Evolutionary conservation across 768 basidiomycete species (phyloP), one percentile per base, ranked within the genome.

Genomic region (Grammothele lineata): DNA sequence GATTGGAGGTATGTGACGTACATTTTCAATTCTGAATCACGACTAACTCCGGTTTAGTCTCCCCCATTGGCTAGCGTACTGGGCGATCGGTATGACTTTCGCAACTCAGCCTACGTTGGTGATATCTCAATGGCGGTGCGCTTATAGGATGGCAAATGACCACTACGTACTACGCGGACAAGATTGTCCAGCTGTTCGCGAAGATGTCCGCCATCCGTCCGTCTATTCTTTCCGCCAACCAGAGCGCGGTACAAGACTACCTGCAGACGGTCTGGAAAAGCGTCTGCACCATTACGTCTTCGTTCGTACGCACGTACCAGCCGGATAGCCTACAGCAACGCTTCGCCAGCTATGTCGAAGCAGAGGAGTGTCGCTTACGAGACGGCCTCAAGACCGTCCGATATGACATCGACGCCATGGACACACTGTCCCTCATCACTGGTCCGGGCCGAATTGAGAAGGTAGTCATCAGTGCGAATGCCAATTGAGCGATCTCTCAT

Each of bases 391-490:
- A 64, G 11, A 39, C 41, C 6, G 47, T 66, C 5, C 42, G 44
- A 17, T 69, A 63, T 18, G 57, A 67, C 37, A 62, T 70, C 9
- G 66, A 69, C 43, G 62, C 58, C 24, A 19, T 43, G 5, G 57
- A 66, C 36, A 65, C 64, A 0, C 48, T 69, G 3, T 47, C 42
- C 18, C 56, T 69, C 19, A 41, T 68, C 18, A 59, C 56, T 0
- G 69, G 67, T 2, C 57, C 58, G 2, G 66, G 69, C 6, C 55
- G 67, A 19, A 65, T 69, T 32, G 69, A 70, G 53, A n/a, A n/a
- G n/a, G n/a, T n/a, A n/a, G n/a, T n/a, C n/a, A n/a, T n/a, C n/a
- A n/a, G n/a, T n/a, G n/a, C n/a, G n/a, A n/a, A n/a, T n/a, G n/a
- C n/a, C n/a, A n/a, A n/a, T n/a, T n/a, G n/a, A n/a, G n/a, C n/a